Evolutionary conservation across 345 rosid genomes (phyloP).

Genomic region (Populus nigra): DNA sequence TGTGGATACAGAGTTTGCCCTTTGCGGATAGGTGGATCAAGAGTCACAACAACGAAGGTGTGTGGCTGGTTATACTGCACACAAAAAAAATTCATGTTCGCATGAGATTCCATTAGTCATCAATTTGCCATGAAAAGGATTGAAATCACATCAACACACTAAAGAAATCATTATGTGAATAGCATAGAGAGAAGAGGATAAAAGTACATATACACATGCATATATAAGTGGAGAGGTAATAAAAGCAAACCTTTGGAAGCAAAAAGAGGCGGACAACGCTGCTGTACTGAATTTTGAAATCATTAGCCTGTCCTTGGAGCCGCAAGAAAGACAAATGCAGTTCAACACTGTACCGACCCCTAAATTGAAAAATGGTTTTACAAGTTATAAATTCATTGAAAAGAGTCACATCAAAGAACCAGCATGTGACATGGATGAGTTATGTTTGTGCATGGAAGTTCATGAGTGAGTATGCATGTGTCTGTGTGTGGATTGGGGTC

Average conservation of each 20-base stretch:
- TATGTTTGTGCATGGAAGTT: background rate
- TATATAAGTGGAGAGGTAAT: background rate
- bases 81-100: slow-evolving; percentile 5
- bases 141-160: background rate
- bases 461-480: background rate
- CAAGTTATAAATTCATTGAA: background rate
- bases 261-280: slow-evolving; percentile 94
- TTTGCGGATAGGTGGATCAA: slow-evolving; percentile 97
- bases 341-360: slow-evolving; percentile 98
- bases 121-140: background rate
- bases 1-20: slow-evolving; percentile 96
- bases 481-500: background rate
- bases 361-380: slow-evolving; percentile 25
- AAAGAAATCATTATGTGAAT: background rate
- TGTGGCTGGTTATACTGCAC: slow-evolving; percentile 92
- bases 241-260: slow-evolving; percentile 74
- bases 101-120: background rate
- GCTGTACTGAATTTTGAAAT: slow-evolving; percentile 97
- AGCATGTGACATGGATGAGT: background rate
- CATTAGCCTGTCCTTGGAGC: slow-evolving; percentile 95
- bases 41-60: slow-evolving; percentile 85
- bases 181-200: background rate
- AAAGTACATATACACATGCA: background rate
- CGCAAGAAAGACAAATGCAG: slow-evolving; percentile 90
- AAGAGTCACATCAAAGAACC: background rate